Conservation (phyloP, 2,329 filamentous ascomycete genomes). For the Sarocladium strictum region DNA sequence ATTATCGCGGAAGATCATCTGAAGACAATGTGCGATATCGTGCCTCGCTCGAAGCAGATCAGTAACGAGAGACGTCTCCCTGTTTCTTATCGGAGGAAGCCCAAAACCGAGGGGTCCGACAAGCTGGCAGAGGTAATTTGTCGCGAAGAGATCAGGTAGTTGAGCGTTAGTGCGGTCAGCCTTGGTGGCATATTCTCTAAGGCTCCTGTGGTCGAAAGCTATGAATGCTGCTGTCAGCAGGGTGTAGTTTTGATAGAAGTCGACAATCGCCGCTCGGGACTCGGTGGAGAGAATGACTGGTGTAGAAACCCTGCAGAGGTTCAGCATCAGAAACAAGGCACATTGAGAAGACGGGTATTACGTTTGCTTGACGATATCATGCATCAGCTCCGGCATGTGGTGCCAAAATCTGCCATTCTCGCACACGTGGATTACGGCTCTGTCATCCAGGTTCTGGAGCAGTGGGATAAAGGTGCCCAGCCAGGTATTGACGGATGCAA, state of each 20-base stretch:
- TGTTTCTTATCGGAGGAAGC: neutral
- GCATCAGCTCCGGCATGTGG: slow-evolving; percentile 43
- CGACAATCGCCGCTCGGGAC: slow-evolving; percentile 24
- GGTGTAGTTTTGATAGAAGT: slow-evolving; percentile 37
- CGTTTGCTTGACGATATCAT: slow-evolving; percentile 29
- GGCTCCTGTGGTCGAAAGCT: slow-evolving; percentile 37
- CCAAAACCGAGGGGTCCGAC: slow-evolving; percentile 11
- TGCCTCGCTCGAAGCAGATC: neutral
- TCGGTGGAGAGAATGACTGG: slow-evolving; percentile 10
- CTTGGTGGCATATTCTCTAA: slow-evolving; percentile 18
- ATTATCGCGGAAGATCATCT: slow-evolving; percentile 37
- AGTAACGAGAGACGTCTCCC: neutral
- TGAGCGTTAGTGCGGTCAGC: slow-evolving; percentile 13
- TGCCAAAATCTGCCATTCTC: slow-evolving; percentile 39
- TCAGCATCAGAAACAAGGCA: neutral
- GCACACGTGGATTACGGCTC: neutral
- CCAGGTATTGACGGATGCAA: neutral
- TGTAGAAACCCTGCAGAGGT: slow-evolving; percentile 14
- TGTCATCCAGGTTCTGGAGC: slow-evolving; percentile 28
- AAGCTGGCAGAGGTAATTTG: slow-evolving; percentile 40
- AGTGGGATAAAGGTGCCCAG: neutral
- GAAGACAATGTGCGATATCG: slow-evolving; percentile 19
- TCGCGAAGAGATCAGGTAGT: slow-evolving; percentile 20
- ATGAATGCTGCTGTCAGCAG: slow-evolving; percentile 47
- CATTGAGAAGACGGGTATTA: slow-evolving; percentile 21